Base-by-base conservation (phyloP, 768 basidiomycete species). In the Pleurotus giganteus region DNA sequence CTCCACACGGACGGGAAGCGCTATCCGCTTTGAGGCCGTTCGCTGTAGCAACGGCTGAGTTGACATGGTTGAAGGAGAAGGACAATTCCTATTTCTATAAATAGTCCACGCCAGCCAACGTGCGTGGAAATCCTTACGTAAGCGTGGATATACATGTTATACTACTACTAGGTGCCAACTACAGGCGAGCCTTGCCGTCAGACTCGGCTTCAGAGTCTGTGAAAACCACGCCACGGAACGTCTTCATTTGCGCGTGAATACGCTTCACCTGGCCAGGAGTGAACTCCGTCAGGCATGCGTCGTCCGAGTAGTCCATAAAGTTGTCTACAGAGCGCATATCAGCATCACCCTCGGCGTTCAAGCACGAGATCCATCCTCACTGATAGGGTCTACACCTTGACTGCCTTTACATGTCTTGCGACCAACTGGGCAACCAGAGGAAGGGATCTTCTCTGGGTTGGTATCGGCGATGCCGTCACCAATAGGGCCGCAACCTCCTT, bases 41-140 rank as follows among this genome's bases (percentile, higher is more conserved):
- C 97, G 86, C 71, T 98, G 96, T 21, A 99, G 88, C 49, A 98
- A 83, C 24, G 97, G 97, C 69, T 98, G 97, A 42, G 94, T 97
- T 15, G 97, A 98, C 97, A 98, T 99, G 62, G 32, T 15, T 47
- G 15, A 5, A 13, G 17, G 23, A 17, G 23, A 9, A 21, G 31
- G 49, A 32, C 15, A 23, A 17, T n/a, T n/a, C n/a, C n/a, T n/a
- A n/a, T n/a, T n/a, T n/a, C 31, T 51, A 32, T 51, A 51, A 51
- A 51, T 51, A 51, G 37, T 34, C n/a, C 31, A 26, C 49, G 17
- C n/a, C n/a, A n/a, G n/a, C n/a, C n/a, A n/a, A n/a, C n/a, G n/a
- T n/a, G n/a, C n/a, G n/a, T n/a, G n/a, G n/a, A n/a, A n/a, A n/a
- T n/a, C n/a, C n/a, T n/a, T n/a, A n/a, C n/a, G n/a, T n/a, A n/a